These are phyloP conservation scores for Microdochium bolleyi DNA, from an alignment of 2,329 filamentous ascomycete species.

Conservation along the genomic window DNA sequence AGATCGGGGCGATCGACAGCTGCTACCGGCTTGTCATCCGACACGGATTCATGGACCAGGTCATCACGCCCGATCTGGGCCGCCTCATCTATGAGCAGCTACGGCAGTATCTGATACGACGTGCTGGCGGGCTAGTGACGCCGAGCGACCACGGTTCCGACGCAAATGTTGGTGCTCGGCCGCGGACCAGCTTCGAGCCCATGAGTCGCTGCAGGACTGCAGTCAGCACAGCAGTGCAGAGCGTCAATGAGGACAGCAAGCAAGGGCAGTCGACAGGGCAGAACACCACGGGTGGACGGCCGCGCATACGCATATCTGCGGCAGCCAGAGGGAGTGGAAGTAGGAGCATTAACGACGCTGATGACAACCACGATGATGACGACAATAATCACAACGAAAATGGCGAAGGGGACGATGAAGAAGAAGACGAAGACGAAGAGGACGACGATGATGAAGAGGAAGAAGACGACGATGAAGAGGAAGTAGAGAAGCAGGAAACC, in stretches of 20 bases:
- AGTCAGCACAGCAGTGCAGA: background rate
- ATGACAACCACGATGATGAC: background rate
- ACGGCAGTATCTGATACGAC: conserved; percentile 35
- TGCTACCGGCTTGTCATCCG: conserved; percentile 63
- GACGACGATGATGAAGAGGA: conserved; percentile 3
- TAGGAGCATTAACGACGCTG: background rate
- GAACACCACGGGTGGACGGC: background rate
- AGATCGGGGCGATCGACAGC: conserved; percentile 40
- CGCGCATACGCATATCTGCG: background rate
- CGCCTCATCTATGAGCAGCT: conserved; percentile 53
- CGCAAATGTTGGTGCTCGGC: background rate
- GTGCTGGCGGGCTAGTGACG: conserved; percentile 9
- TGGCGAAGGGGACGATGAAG: conserved; percentile 4
- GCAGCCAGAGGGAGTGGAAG: background rate
- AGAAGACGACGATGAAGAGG: conserved; percentile 1
- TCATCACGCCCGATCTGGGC: conserved; percentile 57
- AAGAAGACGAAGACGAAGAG: conserved; percentile 5
- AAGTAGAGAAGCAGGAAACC: conserved; percentile 2
- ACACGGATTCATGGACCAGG: conserved; percentile 66
- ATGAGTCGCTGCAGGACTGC: conserved; percentile 5
- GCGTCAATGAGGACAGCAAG: background rate
- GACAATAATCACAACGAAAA: conserved; percentile 2
- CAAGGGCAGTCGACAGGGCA: background rate
- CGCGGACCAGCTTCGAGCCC: conserved; percentile 10
- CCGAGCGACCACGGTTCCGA: conserved; percentile 2